A percentile compares a stretch with the other conserved stretches of the same genome.
Evolutionary conservation across 2,329 filamentous ascomycete species (phyloP).

Genomic region (Nigrospora osmanthi): DNA sequence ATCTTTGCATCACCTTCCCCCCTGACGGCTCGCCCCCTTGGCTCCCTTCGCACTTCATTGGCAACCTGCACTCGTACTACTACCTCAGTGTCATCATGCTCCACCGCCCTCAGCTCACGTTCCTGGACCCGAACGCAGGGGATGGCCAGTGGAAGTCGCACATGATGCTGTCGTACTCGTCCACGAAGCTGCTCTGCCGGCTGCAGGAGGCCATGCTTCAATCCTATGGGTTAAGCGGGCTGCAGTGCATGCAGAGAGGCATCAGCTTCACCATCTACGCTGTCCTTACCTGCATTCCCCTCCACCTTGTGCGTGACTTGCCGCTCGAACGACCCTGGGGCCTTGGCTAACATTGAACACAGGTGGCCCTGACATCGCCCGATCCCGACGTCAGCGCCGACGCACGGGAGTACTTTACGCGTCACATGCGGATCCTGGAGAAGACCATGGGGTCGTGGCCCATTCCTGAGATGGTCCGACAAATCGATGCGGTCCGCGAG

Average conservation of each 20-base stretch:
- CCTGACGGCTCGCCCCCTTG: slow-evolving; percentile 73
- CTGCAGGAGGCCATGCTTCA: slow-evolving; percentile 77
- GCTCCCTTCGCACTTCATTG: slow-evolving; percentile 79
- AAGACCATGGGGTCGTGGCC: slow-evolving; percentile 76
- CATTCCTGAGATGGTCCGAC: slow-evolving; percentile 81
- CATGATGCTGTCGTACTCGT: slow-evolving; percentile 77
- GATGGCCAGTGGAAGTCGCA: slow-evolving; percentile 81
- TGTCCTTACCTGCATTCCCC: slow-evolving; percentile 82
- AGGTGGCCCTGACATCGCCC: slow-evolving; percentile 90
- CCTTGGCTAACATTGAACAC: slow-evolving; percentile 1
- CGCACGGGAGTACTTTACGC: slow-evolving; percentile 80
- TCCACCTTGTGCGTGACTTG: slow-evolving; percentile 69
- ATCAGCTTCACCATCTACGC: slow-evolving; percentile 95
- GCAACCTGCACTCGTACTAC: slow-evolving; percentile 85
- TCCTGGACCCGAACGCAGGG: slow-evolving; percentile 61
- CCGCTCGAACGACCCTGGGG: slow-evolving; percentile 3
- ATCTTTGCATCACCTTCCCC: slow-evolving; percentile 72
- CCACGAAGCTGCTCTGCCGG: slow-evolving; percentile 78
- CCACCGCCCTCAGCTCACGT: slow-evolving; percentile 76
- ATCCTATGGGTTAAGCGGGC: slow-evolving; percentile 67
- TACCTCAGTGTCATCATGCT: slow-evolving; percentile 80
- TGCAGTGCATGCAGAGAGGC: slow-evolving; percentile 87
- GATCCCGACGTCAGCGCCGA: slow-evolving; percentile 82
- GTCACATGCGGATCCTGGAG: slow-evolving; percentile 91
- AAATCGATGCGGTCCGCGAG: slow-evolving; percentile 81